A percentile compares a stretch with the other conserved stretches of the same genome.
Conservation (phyloP, 2,329 filamentous ascomycete species). For the Lasiodiplodia sp. region DNA sequence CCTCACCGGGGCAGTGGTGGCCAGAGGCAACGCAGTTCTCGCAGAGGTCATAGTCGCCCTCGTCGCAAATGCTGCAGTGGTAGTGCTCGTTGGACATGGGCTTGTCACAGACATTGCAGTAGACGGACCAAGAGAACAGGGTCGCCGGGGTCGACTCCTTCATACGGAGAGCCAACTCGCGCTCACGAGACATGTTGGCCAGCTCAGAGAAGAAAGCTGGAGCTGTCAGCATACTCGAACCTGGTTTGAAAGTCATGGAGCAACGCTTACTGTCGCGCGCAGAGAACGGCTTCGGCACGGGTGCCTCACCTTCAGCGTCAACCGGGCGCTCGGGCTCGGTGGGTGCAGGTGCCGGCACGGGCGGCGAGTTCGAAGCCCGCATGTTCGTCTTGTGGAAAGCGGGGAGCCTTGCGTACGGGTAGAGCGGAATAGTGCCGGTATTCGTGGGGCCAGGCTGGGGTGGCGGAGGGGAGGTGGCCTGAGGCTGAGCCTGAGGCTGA, state of each 20-base stretch:
- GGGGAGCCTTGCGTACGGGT: slow-evolving; percentile 29
- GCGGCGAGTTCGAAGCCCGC: slow-evolving; percentile 11
- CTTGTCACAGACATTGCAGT: slow-evolving; percentile 88
- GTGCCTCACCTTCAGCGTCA: slow-evolving; percentile 46
- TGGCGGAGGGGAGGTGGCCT: slow-evolving; percentile 12
- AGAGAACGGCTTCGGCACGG: slow-evolving; percentile 51
- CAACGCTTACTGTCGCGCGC: slow-evolving; percentile 41
- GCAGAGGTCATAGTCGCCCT: slow-evolving; percentile 95
- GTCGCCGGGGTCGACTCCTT: slow-evolving; percentile 43
- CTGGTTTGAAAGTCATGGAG: background rate
- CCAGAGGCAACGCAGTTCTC: slow-evolving; percentile 77
- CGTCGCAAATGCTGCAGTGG: slow-evolving; percentile 92
- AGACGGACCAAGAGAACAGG: slow-evolving; percentile 74
- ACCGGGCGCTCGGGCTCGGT: slow-evolving; percentile 4
- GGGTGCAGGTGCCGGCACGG: slow-evolving; percentile 2
- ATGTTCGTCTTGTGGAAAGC: slow-evolving; percentile 32
- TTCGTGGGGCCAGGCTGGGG: background rate
- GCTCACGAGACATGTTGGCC: slow-evolving; percentile 27
- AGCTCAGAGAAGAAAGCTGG: slow-evolving; percentile 43
- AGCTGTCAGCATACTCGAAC: background rate
- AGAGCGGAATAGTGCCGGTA: slow-evolving; percentile 28
- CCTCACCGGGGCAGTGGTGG: slow-evolving; percentile 76
- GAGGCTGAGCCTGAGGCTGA: slow-evolving; percentile 22
- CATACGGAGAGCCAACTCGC: slow-evolving; percentile 43
- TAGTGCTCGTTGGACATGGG: slow-evolving; percentile 84